Percentiles rank a stretch among this genome's conserved stretches.
These are phyloP conservation scores for Trametes punicea DNA, from an alignment of 768 basidiomycete genomes.

Conservation along the genomic window DNA sequence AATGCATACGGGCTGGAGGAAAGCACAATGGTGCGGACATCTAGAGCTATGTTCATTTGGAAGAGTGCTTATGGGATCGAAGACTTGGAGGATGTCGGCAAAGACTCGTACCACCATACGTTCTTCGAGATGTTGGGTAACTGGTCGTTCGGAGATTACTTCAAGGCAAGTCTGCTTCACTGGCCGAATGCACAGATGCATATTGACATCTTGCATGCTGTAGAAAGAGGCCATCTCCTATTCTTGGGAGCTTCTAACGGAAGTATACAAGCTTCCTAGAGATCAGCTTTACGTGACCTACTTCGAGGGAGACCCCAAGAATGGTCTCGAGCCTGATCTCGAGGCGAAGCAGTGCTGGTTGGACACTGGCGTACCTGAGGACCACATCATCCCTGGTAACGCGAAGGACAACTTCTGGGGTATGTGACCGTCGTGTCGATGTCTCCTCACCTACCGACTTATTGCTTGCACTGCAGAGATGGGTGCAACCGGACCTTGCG, in stretches of 20 bases:
- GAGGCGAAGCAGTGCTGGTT: slow-evolving; percentile 90
- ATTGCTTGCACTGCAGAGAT: slow-evolving; percentile 61
- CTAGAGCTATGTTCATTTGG: background rate
- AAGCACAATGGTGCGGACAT: slow-evolving; percentile 85
- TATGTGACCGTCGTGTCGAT: slow-evolving; percentile 35
- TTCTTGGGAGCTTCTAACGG: slow-evolving; percentile 93
- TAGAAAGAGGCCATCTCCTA: slow-evolving; percentile 91
- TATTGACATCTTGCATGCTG: background rate
- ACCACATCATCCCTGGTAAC: slow-evolving; percentile 89
- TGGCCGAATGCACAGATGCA: background rate
- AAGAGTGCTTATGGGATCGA: slow-evolving; percentile 3
- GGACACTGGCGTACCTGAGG: slow-evolving; percentile 82
- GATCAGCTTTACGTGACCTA: slow-evolving; percentile 97
- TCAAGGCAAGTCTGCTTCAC: slow-evolving; percentile 63
- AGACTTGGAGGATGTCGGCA: slow-evolving; percentile 99
- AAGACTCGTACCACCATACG: slow-evolving; percentile 96
- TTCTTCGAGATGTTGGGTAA: slow-evolving; percentile 99
- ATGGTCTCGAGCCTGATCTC: slow-evolving; percentile 80
- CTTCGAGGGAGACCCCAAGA: slow-evolving; percentile 90
- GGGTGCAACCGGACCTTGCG: slow-evolving; percentile 97
- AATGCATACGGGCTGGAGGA: slow-evolving; percentile 97
- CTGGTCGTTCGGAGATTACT: slow-evolving; percentile 99
- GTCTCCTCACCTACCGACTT: background rate
- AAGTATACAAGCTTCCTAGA: slow-evolving; percentile 82
- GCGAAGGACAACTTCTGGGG: slow-evolving; percentile 99